Percentiles rank a stretch among this genome's conserved stretches.
These are phyloP conservation scores for Heritiera fomes DNA, from an alignment of 345 rosid species.

Conservation along the genomic window DNA sequence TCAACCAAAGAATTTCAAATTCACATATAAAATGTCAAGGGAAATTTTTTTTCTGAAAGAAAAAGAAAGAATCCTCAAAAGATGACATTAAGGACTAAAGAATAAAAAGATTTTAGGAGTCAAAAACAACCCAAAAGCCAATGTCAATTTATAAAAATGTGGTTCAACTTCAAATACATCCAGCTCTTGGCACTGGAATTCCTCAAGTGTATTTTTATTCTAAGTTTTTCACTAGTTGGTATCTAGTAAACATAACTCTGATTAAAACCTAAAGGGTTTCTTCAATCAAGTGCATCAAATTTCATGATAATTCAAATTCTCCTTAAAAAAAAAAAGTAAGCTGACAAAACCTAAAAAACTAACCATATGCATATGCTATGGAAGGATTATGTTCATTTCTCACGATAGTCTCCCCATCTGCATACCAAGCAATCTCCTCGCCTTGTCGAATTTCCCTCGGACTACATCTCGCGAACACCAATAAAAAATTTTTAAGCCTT, in stretches of 20 bases:
- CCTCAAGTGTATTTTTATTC: neutral
- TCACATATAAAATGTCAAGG: neutral
- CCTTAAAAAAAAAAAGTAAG: no score
- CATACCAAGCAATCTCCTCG: slow-evolving; percentile 99
- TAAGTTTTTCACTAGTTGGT: neutral
- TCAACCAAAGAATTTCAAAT: neutral
- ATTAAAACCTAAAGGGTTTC: slow-evolving; percentile 2
- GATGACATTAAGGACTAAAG: neutral
- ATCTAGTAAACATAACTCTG: neutral
- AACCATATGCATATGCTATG: slow-evolving; percentile 95
- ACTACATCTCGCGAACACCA: slow-evolving; percentile 40
- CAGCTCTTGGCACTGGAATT: neutral
- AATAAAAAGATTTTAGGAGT: neutral
- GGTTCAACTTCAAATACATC: neutral
- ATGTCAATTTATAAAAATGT: neutral
- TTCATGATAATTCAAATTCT: neutral
- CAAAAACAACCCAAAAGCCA: neutral
- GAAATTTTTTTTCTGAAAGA: neutral
- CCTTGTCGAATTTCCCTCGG: slow-evolving; percentile 97
- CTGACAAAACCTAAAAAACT: slow-evolving; percentile 24
- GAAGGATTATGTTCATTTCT: slow-evolving; percentile 85
- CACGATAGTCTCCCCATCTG: slow-evolving; percentile 94
- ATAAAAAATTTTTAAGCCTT: slow-evolving; percentile 28
- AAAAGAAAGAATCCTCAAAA: neutral
- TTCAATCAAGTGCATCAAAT: neutral